Base-by-base conservation (phyloP, 2,329 filamentous ascomycete genomes). In the Penicillium sp. region DNA sequence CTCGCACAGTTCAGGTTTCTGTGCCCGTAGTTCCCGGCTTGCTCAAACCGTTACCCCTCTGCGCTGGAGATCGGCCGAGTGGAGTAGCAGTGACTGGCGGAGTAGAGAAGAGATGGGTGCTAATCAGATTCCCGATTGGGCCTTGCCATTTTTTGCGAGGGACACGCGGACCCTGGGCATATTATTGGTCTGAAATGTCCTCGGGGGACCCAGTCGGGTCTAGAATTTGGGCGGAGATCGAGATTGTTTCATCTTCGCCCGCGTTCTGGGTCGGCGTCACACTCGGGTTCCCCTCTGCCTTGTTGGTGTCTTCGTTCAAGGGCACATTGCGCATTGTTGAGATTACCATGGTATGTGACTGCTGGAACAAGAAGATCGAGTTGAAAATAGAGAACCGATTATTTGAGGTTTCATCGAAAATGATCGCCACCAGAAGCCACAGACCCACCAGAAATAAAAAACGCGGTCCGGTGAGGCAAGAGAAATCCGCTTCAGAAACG, bases 31-130 rank as follows among this genome's bases (percentile, higher is more conserved):
- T 20, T 31, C 18, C 38, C 36, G 28, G 22, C 6, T 28, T 28
- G 20, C 14, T 33, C n/a, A 40, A 45, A 39, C 47, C 44, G 53
- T 47, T 46, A 39, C 16, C 42, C 31, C 14, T 11, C 39, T 51
- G 53, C 47, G 40, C 41, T 46, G 53, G 56, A 36, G 48, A 56
- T 56, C 48, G 53, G 48, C 35, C 8, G 13, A 45, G 51, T 50
- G 53, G 57, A 56, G 49, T 11, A 39, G 44, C 48, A 31, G 28
- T n/a, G 48, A 56, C 49, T 56, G 48, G 58, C 44, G 39, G 18
- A 46, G 28, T 38, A 43, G 16, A 33, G 18, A 16, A 36, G 27
- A 9, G 39, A 33, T 49, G 57, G 39, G 50, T 36, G 39, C 30
- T 28, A 51, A 44, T 50, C 44, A 30, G 41, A 44, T 28, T 49